phyloP scores from a whole-genome alignment of 192 early-diverging fungal species.

The Linnemannia exigua region DNA sequence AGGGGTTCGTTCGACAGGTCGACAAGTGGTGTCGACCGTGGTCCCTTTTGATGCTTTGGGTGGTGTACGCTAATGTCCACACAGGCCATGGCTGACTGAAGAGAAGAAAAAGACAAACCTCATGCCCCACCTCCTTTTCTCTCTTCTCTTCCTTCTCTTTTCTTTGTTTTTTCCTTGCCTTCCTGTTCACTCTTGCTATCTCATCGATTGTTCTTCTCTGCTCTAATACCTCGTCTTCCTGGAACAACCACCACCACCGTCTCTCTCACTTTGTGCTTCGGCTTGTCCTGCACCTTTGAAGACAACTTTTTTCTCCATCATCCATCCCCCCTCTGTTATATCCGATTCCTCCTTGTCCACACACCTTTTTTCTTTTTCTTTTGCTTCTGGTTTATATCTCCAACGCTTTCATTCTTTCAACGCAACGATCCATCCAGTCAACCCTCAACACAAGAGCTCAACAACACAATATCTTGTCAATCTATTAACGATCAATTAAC shows the following conservation, averaged over 20 bases:
- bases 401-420: neutral
- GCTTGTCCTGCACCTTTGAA: neutral
- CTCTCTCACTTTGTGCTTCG: neutral
- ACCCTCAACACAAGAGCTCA: too few relatives aligned
- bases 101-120: neutral
- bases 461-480: neutral
- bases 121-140: conserved; percentile 14
- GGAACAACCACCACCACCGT: neutral
- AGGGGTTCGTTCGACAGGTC: neutral
- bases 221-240: neutral
- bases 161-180: neutral
- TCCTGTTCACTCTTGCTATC: neutral
- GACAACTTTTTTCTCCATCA: neutral
- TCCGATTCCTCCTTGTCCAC: neutral
- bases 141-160: conserved; percentile 4
- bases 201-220: neutral
- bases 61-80: neutral
- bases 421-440: neutral
- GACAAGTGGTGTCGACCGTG: neutral
- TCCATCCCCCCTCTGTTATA: neutral
- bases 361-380: neutral
- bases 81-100: neutral
- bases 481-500: neutral
- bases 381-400: neutral
- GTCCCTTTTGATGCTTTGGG: neutral